A percentile compares a stretch with the other conserved stretches of the same genome.
phyloP scores from a whole-genome alignment of 225 moss, liverwort and hornwort species.

The Straminergon stramineum region DNA sequence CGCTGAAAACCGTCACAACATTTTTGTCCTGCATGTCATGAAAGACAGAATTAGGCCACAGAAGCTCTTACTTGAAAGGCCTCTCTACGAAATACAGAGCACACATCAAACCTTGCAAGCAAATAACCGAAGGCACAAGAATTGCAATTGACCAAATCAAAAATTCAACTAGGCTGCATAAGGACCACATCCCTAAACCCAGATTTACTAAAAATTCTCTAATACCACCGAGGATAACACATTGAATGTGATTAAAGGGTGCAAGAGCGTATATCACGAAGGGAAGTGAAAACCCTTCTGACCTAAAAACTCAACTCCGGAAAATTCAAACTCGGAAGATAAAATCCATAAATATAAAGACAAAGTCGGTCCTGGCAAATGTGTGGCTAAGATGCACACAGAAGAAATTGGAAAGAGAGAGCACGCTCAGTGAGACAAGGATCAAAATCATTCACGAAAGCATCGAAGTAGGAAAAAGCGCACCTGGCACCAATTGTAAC shows the following conservation, averaged over 20 bases:
- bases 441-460: not conserved
- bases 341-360: not conserved
- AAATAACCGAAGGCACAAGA: not conserved
- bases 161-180: not conserved
- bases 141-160: not conserved
- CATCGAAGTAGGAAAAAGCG: not conserved
- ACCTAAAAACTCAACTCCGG: not conserved
- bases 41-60: not conserved
- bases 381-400: not conserved
- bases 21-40: conserved; percentile 76
- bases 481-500: conserved; percentile 99
- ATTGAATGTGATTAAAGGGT: not conserved
- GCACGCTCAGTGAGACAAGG: not conserved
- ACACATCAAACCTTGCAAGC: not conserved
- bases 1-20: conserved; percentile 97
- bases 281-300: not conserved
- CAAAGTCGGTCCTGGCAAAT: not conserved
- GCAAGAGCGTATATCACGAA: not conserved
- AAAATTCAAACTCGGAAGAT: not conserved
- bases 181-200: not conserved
- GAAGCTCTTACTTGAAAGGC: not conserved
- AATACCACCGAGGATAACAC: not conserved
- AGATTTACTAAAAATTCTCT: not conserved
- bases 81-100: not conserved
- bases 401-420: not conserved